A percentile compares a stretch with the other conserved stretches of the same genome.
phyloP scores from a whole-genome alignment of 805 yeast species.

The Sporopachydermia lactativora region DNA sequence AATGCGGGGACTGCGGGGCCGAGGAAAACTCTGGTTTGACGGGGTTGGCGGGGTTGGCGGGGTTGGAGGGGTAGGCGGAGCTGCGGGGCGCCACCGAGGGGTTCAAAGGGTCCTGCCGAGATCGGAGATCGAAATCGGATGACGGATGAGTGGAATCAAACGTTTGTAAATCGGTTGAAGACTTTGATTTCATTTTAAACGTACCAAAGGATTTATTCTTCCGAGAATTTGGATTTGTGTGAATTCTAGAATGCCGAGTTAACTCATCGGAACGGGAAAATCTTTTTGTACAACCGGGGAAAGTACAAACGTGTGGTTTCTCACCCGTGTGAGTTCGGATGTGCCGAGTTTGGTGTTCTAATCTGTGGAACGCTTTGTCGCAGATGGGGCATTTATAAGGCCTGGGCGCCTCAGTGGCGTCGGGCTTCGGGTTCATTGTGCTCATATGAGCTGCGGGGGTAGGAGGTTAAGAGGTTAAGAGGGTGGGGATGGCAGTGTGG shows the following conservation, averaged over 20 bases:
- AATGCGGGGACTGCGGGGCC: conserved; percentile 2
- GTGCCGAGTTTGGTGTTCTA: conserved; percentile 87
- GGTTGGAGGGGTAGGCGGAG: too few species aligned
- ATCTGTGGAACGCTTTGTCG: conserved; percentile 71
- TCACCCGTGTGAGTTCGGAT: conserved; percentile 90
- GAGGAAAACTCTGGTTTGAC: neutral
- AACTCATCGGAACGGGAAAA: conserved; percentile 76
- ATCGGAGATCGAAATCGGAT: neutral
- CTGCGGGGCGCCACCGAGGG: too few species aligned
- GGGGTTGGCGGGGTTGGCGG: too few species aligned
- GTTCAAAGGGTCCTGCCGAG: too few species aligned
- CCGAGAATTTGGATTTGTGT: conserved; percentile 28
- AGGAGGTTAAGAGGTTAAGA: too few species aligned
- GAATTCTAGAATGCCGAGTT: conserved; percentile 76
- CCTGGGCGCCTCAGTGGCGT: conserved; percentile 26
- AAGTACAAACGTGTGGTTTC: conserved; percentile 76
- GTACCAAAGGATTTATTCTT: conserved; percentile 7
- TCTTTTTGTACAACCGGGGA: conserved; percentile 71
- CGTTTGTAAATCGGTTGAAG: neutral
- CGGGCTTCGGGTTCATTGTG: neutral
- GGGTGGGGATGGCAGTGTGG: too few species aligned
- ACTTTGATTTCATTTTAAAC: neutral
- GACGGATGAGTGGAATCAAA: neutral
- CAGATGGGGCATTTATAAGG: conserved; percentile 83
- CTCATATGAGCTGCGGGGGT: too few species aligned